Base-by-base conservation (phyloP, 257 asterid genomes). In the Lantana camara region DNA sequence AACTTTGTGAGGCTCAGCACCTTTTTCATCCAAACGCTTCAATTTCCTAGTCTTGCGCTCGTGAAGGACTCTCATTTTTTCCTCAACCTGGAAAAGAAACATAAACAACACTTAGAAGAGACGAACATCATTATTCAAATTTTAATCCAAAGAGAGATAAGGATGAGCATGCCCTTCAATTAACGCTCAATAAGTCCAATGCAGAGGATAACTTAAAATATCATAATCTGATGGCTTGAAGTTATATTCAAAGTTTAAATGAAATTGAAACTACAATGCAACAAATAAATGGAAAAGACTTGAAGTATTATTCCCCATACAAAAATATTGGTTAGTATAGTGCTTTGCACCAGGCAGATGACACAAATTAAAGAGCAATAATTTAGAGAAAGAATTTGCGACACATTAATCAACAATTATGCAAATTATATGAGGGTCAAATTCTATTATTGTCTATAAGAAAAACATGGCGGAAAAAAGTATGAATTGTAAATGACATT, bases 51-150 rank as follows among this genome's bases (percentile, higher is more conserved):
- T 37, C 71, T 88, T 94, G 44, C 69, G 77, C 68, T 90, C 97
- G 45, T 90, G 97, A 6, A 75, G 82, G 46, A 94, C 58, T 80
- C 99, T 84, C 95, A 84, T 94, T 80, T 78, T 90, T 79, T 94
- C 99, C 85, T 94, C 99, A 58, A 71, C 88, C 97, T 90, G 84
- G 62, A 77, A 60, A 80, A 60, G 12, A 37, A 69, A 41, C 9
- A 71, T 17, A 64, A 15, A 63, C 15, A 37, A 29, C 13, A 22
- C 57, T 7, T 45, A 56, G 13, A 44, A 52, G 72, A 44, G 14
- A 57, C 46, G 53, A 68, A 51, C 34, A 32, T 59, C 53, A 49
- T 17, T 32, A 34, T 51, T 54, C 27, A 48, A 63, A 47, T 47
- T 27, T 51, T 14, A 24, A 34, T 44, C 48, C 42, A 69, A 15